Evolutionary conservation across 345 rosid species (phyloP).

Genomic region (Dovyalis caffra): DNA sequence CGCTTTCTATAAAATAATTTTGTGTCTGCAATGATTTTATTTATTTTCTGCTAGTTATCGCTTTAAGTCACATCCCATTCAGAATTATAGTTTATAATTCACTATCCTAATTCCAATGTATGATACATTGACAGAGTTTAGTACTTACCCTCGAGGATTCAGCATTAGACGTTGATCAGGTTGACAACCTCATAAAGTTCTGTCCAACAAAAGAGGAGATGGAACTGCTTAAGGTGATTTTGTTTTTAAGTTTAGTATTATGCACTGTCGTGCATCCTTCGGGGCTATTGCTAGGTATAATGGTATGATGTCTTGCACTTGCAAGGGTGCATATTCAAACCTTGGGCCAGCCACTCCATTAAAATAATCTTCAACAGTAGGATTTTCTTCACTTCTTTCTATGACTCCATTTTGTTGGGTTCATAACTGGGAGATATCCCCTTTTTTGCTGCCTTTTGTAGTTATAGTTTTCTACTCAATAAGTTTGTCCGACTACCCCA

Average conservation of each 20-base stretch:
- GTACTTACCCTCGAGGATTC: conserved; percentile 83
- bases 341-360: background rate
- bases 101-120: conserved; percentile 13
- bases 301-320: background rate
- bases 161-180: conserved; percentile 79
- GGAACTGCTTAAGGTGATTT: conserved; percentile 64
- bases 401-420: background rate
- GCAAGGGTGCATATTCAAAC: background rate
- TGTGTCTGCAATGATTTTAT: background rate
- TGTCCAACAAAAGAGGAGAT: conserved; percentile 94
- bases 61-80: background rate
- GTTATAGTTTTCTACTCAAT: background rate
- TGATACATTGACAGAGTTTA: conserved; percentile 50
- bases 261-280: background rate
- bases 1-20: background rate
- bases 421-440: background rate
- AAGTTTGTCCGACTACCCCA: conserved; percentile 2
- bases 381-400: background rate
- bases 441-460: too few species aligned
- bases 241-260: background rate
- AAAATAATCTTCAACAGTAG: background rate
- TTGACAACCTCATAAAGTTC: conserved; percentile 84
- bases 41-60: background rate
- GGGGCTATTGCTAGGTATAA: background rate
- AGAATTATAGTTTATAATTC: conserved; percentile 8